These are phyloP conservation scores for Furcasterigmium furcatum DNA, from an alignment of 2,329 filamentous ascomycete genomes.

Conservation along the genomic window DNA sequence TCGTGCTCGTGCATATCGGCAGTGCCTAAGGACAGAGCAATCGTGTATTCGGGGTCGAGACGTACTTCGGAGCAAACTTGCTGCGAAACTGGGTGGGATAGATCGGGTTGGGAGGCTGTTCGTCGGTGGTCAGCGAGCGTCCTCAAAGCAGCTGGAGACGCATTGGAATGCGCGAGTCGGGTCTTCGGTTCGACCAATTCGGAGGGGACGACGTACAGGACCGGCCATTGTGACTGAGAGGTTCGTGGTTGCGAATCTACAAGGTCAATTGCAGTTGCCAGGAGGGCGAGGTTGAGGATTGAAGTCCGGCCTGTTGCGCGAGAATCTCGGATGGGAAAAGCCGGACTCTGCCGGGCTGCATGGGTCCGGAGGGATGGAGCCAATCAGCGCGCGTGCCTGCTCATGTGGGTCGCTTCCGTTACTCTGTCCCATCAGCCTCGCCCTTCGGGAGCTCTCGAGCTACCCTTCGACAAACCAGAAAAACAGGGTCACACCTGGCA, in stretches of 20 bases:
- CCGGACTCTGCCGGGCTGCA: constrained; percentile 11
- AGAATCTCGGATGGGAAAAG: constrained; percentile 14
- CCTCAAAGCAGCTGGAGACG: no score
- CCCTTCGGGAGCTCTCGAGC: no score
- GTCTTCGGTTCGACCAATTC: no score
- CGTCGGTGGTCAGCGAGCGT: background rate
- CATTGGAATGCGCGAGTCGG: no score
- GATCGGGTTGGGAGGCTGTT: constrained; percentile 4
- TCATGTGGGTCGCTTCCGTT: background rate
- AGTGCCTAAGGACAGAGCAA: no score
- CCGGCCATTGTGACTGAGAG: constrained; percentile 35
- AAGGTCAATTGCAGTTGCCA: constrained; percentile 31
- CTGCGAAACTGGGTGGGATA: constrained; percentile 28
- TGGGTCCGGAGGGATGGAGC: background rate
- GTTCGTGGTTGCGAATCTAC: constrained; percentile 21
- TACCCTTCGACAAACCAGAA: no score
- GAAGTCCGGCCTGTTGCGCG: constrained; percentile 11
- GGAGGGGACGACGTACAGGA: constrained; percentile 26
- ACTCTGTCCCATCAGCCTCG: constrained; percentile 1
- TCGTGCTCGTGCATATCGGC: no score
- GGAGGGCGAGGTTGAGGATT: constrained; percentile 9
- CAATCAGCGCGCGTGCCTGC: constrained; percentile 5
- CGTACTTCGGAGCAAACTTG: constrained; percentile 64
- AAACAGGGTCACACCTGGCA: no score
- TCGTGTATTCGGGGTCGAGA: constrained; percentile 7